Conservation (phyloP, 805 yeast genomes). For the Wickerhamiella musiphila region DNA sequence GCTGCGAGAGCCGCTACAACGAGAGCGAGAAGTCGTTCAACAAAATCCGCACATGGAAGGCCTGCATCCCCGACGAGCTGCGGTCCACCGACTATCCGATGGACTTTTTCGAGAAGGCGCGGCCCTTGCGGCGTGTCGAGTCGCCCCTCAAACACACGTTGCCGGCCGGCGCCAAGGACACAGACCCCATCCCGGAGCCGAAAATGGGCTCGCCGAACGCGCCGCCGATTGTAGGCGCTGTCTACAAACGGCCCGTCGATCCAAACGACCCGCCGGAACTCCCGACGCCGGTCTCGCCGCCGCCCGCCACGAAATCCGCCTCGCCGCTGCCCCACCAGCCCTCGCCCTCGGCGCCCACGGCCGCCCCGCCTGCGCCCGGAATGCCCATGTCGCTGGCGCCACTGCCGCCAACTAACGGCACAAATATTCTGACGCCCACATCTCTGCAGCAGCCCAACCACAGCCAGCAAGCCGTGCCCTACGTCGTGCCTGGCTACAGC, state of each 20-base stretch:
- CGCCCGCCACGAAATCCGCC: slow-evolving; percentile 12
- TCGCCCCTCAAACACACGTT: slow-evolving; percentile 72
- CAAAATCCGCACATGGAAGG: slow-evolving; percentile 95
- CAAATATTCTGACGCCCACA: slow-evolving; percentile 9
- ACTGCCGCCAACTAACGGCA: not conserved
- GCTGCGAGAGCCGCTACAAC: slow-evolving; percentile 89
- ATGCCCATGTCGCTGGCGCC: not conserved
- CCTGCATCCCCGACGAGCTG: slow-evolving; percentile 93
- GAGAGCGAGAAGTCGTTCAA: slow-evolving; percentile 81
- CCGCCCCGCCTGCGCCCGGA: not conserved
- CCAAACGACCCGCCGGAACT: slow-evolving; percentile 71
- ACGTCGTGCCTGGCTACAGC: not conserved
- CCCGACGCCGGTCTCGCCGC: slow-evolving; percentile 26
- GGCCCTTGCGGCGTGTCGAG: slow-evolving; percentile 55
- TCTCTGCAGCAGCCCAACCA: slow-evolving; percentile 1
- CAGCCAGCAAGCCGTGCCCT: not conserved
- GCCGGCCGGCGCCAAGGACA: slow-evolving; percentile 53
- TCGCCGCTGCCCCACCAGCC: too few relatives aligned
- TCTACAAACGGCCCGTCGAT: slow-evolving; percentile 58
- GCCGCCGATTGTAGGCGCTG: slow-evolving; percentile 90
- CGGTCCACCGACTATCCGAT: slow-evolving; percentile 39
- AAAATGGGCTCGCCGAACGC: slow-evolving; percentile 67
- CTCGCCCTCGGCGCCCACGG: not conserved
- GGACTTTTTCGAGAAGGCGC: slow-evolving; percentile 54
- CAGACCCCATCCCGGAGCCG: slow-evolving; percentile 70